phyloP scores from a whole-genome alignment of 148 eudicot species.

The Euryodendron excelsum region DNA sequence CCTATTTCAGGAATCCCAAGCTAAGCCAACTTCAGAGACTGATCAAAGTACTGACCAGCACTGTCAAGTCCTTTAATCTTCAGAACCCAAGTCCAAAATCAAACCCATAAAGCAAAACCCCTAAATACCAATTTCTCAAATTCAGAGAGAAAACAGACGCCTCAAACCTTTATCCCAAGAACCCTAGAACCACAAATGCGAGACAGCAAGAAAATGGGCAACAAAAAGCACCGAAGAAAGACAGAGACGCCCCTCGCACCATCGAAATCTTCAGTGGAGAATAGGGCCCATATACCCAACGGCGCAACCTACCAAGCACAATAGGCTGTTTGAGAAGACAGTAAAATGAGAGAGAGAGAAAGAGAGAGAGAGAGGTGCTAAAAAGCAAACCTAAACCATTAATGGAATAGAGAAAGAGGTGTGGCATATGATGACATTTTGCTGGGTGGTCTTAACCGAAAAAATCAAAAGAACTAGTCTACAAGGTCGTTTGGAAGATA shows the following conservation, averaged over 20 bases:
- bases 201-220: slow-evolving; percentile 23
- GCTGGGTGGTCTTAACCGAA: not conserved
- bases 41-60: not conserved
- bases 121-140: not conserved
- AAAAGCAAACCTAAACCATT: slow-evolving; percentile 63
- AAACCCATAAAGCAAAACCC: slow-evolving; percentile 7
- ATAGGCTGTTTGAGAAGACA: slow-evolving; percentile 40
- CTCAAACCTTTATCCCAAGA: slow-evolving; percentile 11
- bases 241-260: slow-evolving; percentile 10
- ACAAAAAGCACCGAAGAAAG: slow-evolving; percentile 17
- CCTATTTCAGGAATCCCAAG: not conserved
- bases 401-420: slow-evolving; percentile 20
- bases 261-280: slow-evolving; percentile 24
- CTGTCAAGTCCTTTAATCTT: not conserved
- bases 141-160: slow-evolving; percentile 7
- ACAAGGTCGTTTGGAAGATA: slow-evolving; percentile 14
- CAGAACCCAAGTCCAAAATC: slow-evolving; percentile 15
- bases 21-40: slow-evolving; percentile 4
- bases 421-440: slow-evolving; percentile 18
- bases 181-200: slow-evolving; percentile 19
- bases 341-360: slow-evolving; percentile 28
- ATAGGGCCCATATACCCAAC: slow-evolving; percentile 39
- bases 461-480: slow-evolving; percentile 12
- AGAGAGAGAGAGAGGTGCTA: slow-evolving; percentile 13
- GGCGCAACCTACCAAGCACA: slow-evolving; percentile 49